Base-by-base conservation (phyloP, 2,329 filamentous ascomycete species). In the Aspergillus neotritici region DNA sequence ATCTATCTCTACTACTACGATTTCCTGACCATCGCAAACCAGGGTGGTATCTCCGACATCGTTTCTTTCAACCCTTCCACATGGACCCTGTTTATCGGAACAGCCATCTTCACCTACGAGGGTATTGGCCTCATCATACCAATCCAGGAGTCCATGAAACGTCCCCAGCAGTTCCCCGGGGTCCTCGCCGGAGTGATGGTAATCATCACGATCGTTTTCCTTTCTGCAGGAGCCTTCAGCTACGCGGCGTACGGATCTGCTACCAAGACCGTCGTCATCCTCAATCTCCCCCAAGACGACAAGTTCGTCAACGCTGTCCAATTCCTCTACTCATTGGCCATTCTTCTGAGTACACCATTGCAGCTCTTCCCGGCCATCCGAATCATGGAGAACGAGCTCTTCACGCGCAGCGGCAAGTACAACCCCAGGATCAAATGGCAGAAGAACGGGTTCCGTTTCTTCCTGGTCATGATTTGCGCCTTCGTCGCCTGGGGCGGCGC, bases 371-470 rank as follows among this genome's bases (percentile, higher is more conserved):
- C 93, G 0, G 93, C 93, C 34, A 97, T 98, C 59, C 86, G 91
- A 61, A 98, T 98, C 60, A 88, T 87, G 29, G 90, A 94, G 68
- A 95, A 94, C 56, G 88, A 89, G 53, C 76, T 97, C 5, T 98
- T 97, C 67, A 94, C 87, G 16, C 79, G 86, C 61, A 95, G 89
- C 50, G 90, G 93, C 56, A 98, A 98, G 69, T 95, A 96, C 71
- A 96, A 97, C 63, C 90, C 89, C 1, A 93, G 87, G 62, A 94
- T 98, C 74, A 98, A 98, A 73, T 98, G 93, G 93, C 87, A 97
- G 76, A 98, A 98, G 81, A 98, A 98, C 57, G 73, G 85, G 29
- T 98, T 95, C 74, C 84, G 93, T 42, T 98, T 97, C 75, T 83
- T 91, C 61, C 81, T 96, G 50, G 93, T 97, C 39, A 79, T 87